Evolutionary conservation across 2,329 filamentous ascomycete genomes (phyloP), one percentile per base, ranked within the genome.

Genomic region (Chalaropsis ovoidea): DNA sequence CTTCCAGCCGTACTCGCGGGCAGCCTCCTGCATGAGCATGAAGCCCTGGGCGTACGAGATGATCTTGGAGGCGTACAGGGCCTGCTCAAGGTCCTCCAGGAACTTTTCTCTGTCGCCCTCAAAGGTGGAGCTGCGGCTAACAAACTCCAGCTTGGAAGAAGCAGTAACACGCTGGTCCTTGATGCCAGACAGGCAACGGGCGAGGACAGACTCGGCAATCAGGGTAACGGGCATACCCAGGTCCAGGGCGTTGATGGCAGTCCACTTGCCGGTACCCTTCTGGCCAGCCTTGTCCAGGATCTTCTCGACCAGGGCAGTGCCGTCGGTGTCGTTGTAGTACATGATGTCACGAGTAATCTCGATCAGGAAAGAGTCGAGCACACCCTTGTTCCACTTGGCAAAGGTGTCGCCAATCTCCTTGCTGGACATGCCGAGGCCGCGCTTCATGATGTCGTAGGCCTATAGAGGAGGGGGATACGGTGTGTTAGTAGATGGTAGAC

Each of bases 261-360:
- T 99, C 94, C 94, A 99, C 85, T 99, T 97, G 80, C 94, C 94
- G 72, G 94, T 97, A 80, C 94, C 94, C 84, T 99, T 99, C 83
- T 99, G 94, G 72, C 94, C 94, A 74, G 94, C 94, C 80, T 93
- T 88, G 82, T 99, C 94, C 70, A 97, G 84, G 73, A 99, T 97
- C 87, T 97, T 99, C 86, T 99, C 94, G 68, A 99, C 88, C 68
- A 99, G 87, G 61, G 94, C 82, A 69, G 82, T 86, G 74, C 89
- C 90, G 73, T 97, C 93, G 63, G 95, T 92, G 73, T 99, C 94
- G 78, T 95, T 95, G 86, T 83, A 97, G 83, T 95, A 94, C 82
- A 99, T 89, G 77, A 99, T 95, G 76, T 99, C 94, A 70, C 91
- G 90, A 75, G 94, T 99, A 76, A 99, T 99, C 79, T 99, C 94